These are phyloP conservation scores for Periconia sp. DNA, from an alignment of 2,329 filamentous ascomycete species.

Conservation along the genomic window DNA sequence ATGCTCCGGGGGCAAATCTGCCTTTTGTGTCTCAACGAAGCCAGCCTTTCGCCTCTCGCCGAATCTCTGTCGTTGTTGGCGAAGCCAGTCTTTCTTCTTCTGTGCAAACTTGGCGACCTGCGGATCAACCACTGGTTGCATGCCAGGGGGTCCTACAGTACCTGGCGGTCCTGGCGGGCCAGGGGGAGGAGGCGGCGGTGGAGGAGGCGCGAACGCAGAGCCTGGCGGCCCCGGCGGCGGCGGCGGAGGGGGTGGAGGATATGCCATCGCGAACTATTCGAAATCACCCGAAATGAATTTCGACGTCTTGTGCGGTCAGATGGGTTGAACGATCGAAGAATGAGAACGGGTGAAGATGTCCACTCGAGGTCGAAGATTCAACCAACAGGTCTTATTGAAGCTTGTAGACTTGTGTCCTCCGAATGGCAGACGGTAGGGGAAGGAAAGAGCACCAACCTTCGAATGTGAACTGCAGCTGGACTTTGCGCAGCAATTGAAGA, in stretches of 20 bases:
- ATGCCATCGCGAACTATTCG: constrained; percentile 35
- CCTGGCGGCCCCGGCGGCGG: constrained; percentile 13
- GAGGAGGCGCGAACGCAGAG: constrained; percentile 22
- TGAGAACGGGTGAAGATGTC: neutral
- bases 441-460: too few relatives aligned
- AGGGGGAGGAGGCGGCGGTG: constrained; percentile 66
- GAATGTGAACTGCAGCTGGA: too few relatives aligned
- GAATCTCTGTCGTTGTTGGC: constrained; percentile 87
- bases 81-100: constrained; percentile 99
- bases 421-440: too few relatives aligned
- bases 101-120: constrained; percentile 93
- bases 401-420: too few relatives aligned
- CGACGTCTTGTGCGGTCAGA: too few relatives aligned
- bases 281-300: too few relatives aligned
- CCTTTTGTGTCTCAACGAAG: constrained; percentile 97
- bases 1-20: constrained; percentile 98
- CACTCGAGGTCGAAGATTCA: too few relatives aligned
- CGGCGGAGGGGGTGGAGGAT: constrained; percentile 54
- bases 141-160: constrained; percentile 63
- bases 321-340: too few relatives aligned
- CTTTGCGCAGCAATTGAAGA: constrained; percentile 12
- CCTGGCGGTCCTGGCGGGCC: constrained; percentile 59
- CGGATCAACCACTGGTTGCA: constrained; percentile 79
- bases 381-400: too few relatives aligned
- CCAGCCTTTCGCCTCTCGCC: constrained; percentile 96